Evolutionary conservation across 139 green algal species (phyloP), one percentile per base, ranked within the genome.

Genomic region (Chlamydomonas eustigma): DNA sequence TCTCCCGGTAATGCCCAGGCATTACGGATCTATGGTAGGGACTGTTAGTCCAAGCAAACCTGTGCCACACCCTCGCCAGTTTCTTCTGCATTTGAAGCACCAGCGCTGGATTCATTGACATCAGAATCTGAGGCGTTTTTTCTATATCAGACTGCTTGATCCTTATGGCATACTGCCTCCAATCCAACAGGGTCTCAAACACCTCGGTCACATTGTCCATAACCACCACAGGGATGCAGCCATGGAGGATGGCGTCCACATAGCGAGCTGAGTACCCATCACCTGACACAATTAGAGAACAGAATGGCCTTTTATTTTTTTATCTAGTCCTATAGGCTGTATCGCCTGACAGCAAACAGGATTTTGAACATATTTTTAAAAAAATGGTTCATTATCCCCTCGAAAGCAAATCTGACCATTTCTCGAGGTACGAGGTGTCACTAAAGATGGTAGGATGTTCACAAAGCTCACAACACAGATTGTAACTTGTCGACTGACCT

Each of bases 181-280:
- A 74, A 37, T 74, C 68, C 35, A 74, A 2, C 4, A 39, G 30
- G 5, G 32, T 31, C 71, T 76, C 71, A 31, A 76, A 64, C 25
- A 37, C 71, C n/a, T n/a, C 71, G 6, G 39, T 18, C 71, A 76
- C 71, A 28, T 76, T 66, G 44, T 76, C 39, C 71, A 76, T 76
- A 37, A 73, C 35, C 25, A 73, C 31, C 34, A 78, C 73, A 2
- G 73, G 52, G 2, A 78, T 38, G 73, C 73, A 78, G 36, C 52
- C 74, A 67, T 83, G 78, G 22, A 79, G 64, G 44, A 83, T 66
- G 25, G 78, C 44, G 36, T 79, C 78, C 64, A 78, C 78, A 1
- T 18, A 25, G 1, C 78, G 78, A 1, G 73, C 18, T 1, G 64
- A 37, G 1, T 31, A 83, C 36, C 78, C 78, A 37, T 83, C 78